Base-by-base conservation (phyloP, 2,329 filamentous ascomycete species). In the Alternaria angustiovoidea region DNA sequence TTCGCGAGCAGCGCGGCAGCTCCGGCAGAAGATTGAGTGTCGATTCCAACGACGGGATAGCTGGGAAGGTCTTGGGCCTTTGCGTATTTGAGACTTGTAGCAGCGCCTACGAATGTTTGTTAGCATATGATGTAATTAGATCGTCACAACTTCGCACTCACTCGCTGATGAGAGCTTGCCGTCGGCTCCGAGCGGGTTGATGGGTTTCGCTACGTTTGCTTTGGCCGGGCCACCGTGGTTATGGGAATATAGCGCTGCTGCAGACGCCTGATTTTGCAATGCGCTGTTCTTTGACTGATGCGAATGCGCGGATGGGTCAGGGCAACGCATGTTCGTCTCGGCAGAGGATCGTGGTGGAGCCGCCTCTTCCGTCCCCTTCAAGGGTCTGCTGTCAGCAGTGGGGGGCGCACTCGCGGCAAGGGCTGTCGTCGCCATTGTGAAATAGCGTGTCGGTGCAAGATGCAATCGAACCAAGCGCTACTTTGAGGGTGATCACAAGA, bases 1-100 rank as follows among this genome's bases (percentile, higher is more conserved):
- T 92, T 91, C 51, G 92, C 92, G 46, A 94, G 81, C 52, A 85
- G 87, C 41, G 91, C 91, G 54, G 92, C 93, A 56, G 91, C 88
- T 65, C 89, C 87, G 61, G 91, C 92, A 57, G 91, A 92, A 52
- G 83, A 79, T 42, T 78, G 81, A 47, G 82, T 79, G 57, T 82
- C 75, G 52, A 92, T 83, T 38, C 91, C 90, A 58, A 84, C 76
- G 9, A 89, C 88, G 12, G 92, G 91, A 70, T 85, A 94, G 71
- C 89, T 91, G 38, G 92, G 92, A 22, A 95, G 85, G 68, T 91
- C 88, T 72, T 88, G 84, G 43, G 91, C 87, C 70, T 87, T 85
- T 61, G 91, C 91, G 82, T 93, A 91, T 76, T 88, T 90, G 61
- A 93, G 81, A 54, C 85, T 87, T 51, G 85, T 79, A 20, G 86